These are phyloP conservation scores for Eucalyptus decipiens DNA, from an alignment of 345 rosid species.

Conservation along the genomic window DNA sequence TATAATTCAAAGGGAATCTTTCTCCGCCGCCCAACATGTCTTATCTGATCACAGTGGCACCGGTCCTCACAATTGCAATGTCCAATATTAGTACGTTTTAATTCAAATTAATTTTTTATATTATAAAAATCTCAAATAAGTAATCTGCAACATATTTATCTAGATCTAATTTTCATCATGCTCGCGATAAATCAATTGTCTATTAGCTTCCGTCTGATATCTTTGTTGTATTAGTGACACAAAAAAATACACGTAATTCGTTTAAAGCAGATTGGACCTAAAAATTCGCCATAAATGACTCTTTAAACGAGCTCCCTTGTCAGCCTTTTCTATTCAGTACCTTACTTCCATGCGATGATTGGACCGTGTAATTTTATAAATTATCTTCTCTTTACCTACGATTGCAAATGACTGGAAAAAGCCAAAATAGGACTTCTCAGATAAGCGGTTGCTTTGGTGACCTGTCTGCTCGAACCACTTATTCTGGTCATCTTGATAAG, in stretches of 20 bases:
- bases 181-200: neutral
- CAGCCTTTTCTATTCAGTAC: neutral
- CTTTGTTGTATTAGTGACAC: rapidly evolving
- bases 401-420: neutral
- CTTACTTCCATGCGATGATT: neutral
- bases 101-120: neutral
- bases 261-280: neutral
- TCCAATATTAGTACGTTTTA: neutral
- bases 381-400: neutral
- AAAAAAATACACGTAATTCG: neutral
- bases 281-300: neutral
- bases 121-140: neutral
- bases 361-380: neutral
- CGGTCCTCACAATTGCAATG: neutral
- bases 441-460: neutral
- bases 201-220: rapidly evolving
- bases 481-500: neutral
- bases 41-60: neutral
- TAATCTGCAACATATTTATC: rapidly evolving
- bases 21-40: neutral
- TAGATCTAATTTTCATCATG: neutral
- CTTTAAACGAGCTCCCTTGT: neutral
- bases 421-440: neutral
- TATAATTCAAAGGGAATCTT: neutral
- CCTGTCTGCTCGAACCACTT: neutral